Evolutionary conservation across 495 filamentous ascomycete genomes (phyloP).

Genomic region (Xylaria acuta): DNA sequence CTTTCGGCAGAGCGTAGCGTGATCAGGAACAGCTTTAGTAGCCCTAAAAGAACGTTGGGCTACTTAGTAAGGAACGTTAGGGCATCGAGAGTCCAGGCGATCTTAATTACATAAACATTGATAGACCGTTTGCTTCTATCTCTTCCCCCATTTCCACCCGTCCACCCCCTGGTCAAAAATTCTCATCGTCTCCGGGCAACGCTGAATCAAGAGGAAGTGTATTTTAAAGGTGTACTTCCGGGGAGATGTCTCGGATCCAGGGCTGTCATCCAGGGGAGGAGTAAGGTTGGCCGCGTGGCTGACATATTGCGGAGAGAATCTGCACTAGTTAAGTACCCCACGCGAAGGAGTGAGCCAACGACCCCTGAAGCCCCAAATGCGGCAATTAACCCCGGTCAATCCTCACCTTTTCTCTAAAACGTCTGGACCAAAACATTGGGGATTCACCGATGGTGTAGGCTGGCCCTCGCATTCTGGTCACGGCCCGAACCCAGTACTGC

Average conservation of each 20-base stretch:
- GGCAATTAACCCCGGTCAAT: constrained; percentile 15
- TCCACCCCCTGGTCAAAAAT: not conserved
- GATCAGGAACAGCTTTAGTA: not conserved
- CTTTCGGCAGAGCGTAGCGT: not conserved
- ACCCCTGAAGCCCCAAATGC: constrained; percentile 16
- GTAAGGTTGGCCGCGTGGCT: constrained; percentile 18
- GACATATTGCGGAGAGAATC: constrained; percentile 12
- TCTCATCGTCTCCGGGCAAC: not conserved
- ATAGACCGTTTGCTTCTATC: not conserved
- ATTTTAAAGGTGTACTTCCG: not conserved
- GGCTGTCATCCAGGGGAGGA: not conserved
- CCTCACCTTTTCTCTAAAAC: constrained; percentile 7
- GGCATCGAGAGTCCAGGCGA: not conserved
- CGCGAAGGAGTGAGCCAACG: constrained; percentile 14
- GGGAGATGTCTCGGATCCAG: not conserved
- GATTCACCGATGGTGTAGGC: not conserved
- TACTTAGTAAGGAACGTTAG: not conserved
- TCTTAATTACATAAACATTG: not conserved
- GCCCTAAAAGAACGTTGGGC: not conserved
- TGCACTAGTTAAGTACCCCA: constrained; percentile 21
- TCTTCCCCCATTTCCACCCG: not conserved
- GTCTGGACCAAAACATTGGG: not conserved
- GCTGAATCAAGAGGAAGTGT: not conserved
- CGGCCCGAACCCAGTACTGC: not conserved
- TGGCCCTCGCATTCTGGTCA: not conserved